A percentile compares a stretch with the other conserved stretches of the same genome.
Evolutionary conservation across 1,139 yeast genomes (phyloP).

Genomic region (Torulaspora pretoriensis): DNA sequence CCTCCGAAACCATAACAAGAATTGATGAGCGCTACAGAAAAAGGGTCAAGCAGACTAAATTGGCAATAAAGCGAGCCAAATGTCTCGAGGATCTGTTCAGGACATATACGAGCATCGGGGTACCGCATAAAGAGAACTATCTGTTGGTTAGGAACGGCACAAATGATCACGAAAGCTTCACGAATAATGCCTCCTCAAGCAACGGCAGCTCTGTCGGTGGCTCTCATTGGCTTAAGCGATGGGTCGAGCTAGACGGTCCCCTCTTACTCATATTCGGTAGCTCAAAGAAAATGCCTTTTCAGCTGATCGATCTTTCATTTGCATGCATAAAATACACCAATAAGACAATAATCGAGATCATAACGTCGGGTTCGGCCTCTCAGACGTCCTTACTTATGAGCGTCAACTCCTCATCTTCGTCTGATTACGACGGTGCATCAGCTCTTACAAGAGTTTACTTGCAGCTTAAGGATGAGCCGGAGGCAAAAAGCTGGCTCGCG

Average conservation of each 20-base stretch:
- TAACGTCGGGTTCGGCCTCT: constrained; percentile 57
- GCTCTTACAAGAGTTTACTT: constrained; percentile 40
- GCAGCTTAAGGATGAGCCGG: constrained; percentile 71
- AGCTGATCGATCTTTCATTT: constrained; percentile 57
- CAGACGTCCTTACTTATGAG: not conserved
- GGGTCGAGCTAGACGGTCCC: constrained; percentile 67
- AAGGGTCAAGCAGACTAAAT: constrained; percentile 1
- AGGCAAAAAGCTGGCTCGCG: constrained; percentile 65
- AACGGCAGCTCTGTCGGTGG: constrained; percentile 1
- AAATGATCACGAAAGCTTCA: not conserved
- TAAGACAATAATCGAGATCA: constrained; percentile 39
- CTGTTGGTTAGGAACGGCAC: not conserved
- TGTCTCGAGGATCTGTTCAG: constrained; percentile 2
- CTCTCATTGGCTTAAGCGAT: constrained; percentile 75
- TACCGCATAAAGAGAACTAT: constrained; percentile 3
- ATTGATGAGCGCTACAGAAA: constrained; percentile 5
- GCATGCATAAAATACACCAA: constrained; percentile 51
- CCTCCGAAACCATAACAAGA: constrained; percentile 1
- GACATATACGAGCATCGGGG: constrained; percentile 1
- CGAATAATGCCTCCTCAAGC: not conserved
- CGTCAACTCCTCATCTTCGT: constrained; percentile 6
- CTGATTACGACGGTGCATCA: not conserved
- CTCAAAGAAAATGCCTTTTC: constrained; percentile 55
- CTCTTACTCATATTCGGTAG: constrained; percentile 51
- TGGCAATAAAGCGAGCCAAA: constrained; percentile 6